Percentiles rank a stretch among this genome's conserved stretches.
Evolutionary conservation across 2,329 filamentous ascomycete species (phyloP).

Genomic region (Venturia aucupariae): DNA sequence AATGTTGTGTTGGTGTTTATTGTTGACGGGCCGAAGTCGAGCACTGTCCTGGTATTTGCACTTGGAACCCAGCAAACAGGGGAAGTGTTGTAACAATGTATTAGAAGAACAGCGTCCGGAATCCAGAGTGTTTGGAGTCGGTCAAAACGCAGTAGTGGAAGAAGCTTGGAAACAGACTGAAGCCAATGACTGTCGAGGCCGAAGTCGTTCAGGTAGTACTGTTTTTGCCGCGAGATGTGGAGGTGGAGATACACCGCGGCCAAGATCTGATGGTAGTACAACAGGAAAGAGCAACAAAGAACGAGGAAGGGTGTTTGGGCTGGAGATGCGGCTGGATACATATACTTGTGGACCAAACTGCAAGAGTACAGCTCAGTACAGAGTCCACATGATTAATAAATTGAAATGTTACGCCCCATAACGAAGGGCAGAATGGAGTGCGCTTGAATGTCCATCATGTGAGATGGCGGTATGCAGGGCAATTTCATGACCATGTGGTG

Average conservation of each 20-base stretch:
- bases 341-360: background rate
- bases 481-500: too few species aligned
- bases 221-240: background rate
- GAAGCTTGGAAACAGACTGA: background rate
- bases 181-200: background rate
- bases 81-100: background rate
- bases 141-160: too few species aligned
- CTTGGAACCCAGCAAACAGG: background rate
- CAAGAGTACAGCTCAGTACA: background rate
- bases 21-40: background rate
- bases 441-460: background rate
- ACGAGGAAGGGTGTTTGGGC: background rate
- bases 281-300: background rate
- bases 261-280: background rate
- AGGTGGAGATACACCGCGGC: background rate
- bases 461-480: background rate
- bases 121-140: background rate
- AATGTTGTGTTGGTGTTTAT: background rate
- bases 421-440: background rate
- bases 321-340: background rate
- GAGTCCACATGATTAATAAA: background rate
- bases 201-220: background rate
- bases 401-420: background rate
- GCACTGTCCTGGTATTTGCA: background rate
- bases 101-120: background rate